phyloP scores from a whole-genome alignment of 176 grass and related monocot genomes.

The Musa schizocarpa region DNA sequence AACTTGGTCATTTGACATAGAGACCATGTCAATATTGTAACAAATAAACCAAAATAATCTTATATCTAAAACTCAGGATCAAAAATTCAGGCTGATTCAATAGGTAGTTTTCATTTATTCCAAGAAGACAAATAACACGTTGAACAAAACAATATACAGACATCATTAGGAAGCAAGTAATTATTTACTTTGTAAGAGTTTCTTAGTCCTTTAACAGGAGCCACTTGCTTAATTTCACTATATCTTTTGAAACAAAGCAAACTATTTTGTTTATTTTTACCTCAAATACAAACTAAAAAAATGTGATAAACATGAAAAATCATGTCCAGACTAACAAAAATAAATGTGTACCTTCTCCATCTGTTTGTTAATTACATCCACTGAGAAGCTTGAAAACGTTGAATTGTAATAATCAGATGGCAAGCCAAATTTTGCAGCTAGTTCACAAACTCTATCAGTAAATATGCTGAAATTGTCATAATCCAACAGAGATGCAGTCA shows the following conservation, averaged over 20 bases:
- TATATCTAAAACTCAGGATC: not conserved
- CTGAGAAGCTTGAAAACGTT: slow-evolving; percentile 51
- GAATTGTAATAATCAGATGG: slow-evolving; percentile 61
- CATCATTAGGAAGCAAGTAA: not conserved
- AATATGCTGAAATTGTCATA: slow-evolving; percentile 35
- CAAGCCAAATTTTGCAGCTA: slow-evolving; percentile 60
- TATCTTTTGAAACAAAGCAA: not conserved
- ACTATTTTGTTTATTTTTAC: not conserved
- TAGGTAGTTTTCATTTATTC: not conserved
- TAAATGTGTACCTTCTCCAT: slow-evolving; percentile 57
- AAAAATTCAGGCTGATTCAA: not conserved
- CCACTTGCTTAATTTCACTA: not conserved
- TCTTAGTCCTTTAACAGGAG: not conserved
- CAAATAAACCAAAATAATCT: not conserved
- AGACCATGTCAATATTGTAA: not conserved
- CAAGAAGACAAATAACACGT: not conserved
- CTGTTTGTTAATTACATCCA: slow-evolving; percentile 46
- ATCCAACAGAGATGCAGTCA: slow-evolving; percentile 30
- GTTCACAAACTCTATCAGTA: slow-evolving; percentile 58
- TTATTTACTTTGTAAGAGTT: not conserved
- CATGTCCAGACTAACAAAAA: slow-evolving; percentile 10
- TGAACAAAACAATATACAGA: not conserved
- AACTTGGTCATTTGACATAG: too few relatives aligned
- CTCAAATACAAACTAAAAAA: not conserved
- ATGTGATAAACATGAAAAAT: slow-evolving; percentile 6